These are phyloP conservation scores for Cornus controversa DNA, from an alignment of 148 eudicot genomes.

Conservation along the genomic window DNA sequence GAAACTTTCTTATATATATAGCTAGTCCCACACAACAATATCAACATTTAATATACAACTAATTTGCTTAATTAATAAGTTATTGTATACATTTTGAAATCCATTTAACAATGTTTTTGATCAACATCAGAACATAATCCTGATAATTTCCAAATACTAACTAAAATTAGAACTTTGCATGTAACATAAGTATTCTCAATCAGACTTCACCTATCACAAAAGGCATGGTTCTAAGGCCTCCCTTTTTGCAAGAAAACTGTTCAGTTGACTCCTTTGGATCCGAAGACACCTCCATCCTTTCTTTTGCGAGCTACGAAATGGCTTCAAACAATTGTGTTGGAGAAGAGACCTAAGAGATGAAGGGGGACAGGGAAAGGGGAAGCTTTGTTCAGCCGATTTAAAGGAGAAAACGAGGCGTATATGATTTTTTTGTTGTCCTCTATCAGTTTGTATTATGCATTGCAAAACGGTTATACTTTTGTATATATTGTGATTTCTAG, in stretches of 20 bases:
- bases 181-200: no score
- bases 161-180: neutral
- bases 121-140: neutral
- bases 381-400: neutral
- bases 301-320: neutral
- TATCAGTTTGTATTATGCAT: neutral
- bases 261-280: neutral
- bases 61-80: no score
- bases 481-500: neutral
- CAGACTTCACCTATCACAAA: conserved; percentile 31
- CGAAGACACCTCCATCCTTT: conserved; percentile 17
- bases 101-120: no score
- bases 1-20: no score
- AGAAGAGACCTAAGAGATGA: neutral
- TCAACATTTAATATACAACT: no score
- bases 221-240: conserved; percentile 43
- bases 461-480: neutral
- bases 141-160: neutral
- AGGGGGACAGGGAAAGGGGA: neutral
- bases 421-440: neutral
- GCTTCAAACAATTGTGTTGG: no score
- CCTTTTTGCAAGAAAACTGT: conserved; percentile 17
- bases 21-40: no score
- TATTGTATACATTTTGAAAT: no score
- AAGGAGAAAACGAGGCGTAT: neutral